These are phyloP conservation scores for Microstegium vimineum DNA, from an alignment of 176 grass and related monocot species.

Conservation along the genomic window DNA sequence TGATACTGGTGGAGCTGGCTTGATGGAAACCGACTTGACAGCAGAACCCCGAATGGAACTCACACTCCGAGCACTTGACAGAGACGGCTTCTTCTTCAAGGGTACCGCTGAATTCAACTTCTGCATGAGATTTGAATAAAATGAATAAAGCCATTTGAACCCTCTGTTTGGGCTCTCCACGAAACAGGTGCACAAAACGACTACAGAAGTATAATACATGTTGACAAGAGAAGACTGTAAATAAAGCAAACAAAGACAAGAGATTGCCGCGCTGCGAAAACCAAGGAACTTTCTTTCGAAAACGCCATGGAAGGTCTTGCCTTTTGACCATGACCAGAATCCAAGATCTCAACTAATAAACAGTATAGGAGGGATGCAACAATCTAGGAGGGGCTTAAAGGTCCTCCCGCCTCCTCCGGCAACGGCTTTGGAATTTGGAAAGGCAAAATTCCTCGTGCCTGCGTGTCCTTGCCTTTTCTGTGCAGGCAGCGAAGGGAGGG, in stretches of 20 bases:
- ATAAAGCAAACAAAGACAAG: slow-evolving; percentile 22
- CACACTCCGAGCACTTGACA: slow-evolving; percentile 24
- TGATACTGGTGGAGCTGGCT: slow-evolving; percentile 22
- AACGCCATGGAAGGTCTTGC: neutral
- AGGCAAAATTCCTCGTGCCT: neutral
- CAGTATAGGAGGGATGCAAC: neutral
- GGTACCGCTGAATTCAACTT: slow-evolving; percentile 37
- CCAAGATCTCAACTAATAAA: neutral
- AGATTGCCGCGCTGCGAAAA: neutral
- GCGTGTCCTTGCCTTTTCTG: neutral
- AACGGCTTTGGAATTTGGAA: neutral
- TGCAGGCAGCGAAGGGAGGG: neutral
- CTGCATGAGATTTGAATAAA: slow-evolving; percentile 33
- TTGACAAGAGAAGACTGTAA: slow-evolving; percentile 26
- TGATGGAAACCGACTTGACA: slow-evolving; percentile 27
- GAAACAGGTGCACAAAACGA: neutral
- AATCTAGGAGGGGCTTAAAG: too few relatives aligned
- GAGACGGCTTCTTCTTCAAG: slow-evolving; percentile 47
- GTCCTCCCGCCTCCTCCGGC: neutral
- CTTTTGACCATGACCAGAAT: slow-evolving; percentile 8
- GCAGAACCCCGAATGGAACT: slow-evolving; percentile 10
- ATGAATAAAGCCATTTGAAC: neutral
- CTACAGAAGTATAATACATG: neutral
- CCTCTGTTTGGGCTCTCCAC: neutral
- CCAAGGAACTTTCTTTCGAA: slow-evolving; percentile 32